These are phyloP conservation scores for Chalciporus chontae DNA, from an alignment of 768 basidiomycete species.

Conservation along the genomic window DNA sequence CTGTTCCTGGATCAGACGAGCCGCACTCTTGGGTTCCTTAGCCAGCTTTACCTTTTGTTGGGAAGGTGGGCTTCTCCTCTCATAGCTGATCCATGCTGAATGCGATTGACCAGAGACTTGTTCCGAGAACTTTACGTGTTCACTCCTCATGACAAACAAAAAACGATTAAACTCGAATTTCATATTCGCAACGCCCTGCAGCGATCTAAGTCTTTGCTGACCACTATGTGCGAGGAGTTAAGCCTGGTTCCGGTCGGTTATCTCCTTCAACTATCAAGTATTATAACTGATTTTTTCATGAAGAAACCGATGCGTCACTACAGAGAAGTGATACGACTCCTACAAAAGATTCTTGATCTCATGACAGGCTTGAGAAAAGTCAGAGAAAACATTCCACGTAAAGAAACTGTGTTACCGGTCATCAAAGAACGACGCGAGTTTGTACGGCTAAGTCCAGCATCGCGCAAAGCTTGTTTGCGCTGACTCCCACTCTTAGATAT, in stretches of 20 bases:
- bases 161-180: conserved; percentile 39
- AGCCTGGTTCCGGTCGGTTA: conserved; percentile 46
- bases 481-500: conserved; percentile 28
- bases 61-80: conserved; percentile 32
- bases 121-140: conserved; percentile 22
- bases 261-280: background rate
- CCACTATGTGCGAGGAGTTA: conserved; percentile 42
- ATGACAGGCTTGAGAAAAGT: conserved; percentile 46
- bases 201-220: conserved; percentile 35
- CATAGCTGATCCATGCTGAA: background rate
- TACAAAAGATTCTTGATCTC: conserved; percentile 30
- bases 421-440: conserved; percentile 42
- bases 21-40: conserved; percentile 37
- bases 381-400: conserved; percentile 43
- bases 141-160: conserved; percentile 22
- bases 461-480: background rate
- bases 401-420: conserved; percentile 38
- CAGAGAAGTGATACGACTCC: conserved; percentile 28
- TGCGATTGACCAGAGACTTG: conserved; percentile 30
- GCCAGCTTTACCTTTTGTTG: conserved; percentile 41
- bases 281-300: background rate
- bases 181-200: conserved; percentile 40
- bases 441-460: conserved; percentile 18
- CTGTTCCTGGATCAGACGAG: conserved; percentile 40
- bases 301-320: conserved; percentile 49